Evolutionary conservation across 352 stramenopile genomes (phyloP).

Genomic region (Phytophthora sojae): DNA sequence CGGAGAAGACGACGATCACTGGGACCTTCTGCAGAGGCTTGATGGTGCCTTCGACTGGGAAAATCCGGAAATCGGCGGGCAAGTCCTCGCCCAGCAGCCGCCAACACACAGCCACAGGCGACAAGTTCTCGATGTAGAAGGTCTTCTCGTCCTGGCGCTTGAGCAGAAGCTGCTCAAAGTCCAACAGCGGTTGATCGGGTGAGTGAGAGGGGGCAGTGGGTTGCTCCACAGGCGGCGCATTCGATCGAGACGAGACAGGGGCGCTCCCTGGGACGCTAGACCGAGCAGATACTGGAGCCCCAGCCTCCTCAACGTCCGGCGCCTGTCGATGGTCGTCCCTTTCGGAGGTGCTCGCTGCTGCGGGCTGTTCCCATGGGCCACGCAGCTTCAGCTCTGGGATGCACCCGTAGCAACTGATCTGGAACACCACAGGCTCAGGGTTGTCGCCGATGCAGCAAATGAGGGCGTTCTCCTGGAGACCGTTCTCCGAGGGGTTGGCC

Average conservation of each 20-base stretch:
- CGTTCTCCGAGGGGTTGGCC: slow-evolving; percentile 81
- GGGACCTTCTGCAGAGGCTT: slow-evolving; percentile 70
- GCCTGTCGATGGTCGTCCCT: slow-evolving; percentile 21
- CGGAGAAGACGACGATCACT: slow-evolving; percentile 78
- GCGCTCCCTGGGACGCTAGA: slow-evolving; percentile 26
- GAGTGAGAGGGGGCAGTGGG: background rate
- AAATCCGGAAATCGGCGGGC: slow-evolving; percentile 74
- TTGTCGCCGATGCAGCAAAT: slow-evolving; percentile 94
- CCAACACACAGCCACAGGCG: slow-evolving; percentile 82
- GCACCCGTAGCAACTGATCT: slow-evolving; percentile 88
- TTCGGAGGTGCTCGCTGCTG: slow-evolving; percentile 61
- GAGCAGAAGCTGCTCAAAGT: slow-evolving; percentile 94
- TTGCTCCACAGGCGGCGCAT: slow-evolving; percentile 11
- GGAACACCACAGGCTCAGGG: slow-evolving; percentile 88
- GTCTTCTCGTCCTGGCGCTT: slow-evolving; percentile 86
- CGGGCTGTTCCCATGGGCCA: slow-evolving; percentile 88
- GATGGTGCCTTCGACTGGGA: slow-evolving; percentile 77
- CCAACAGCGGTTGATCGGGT: slow-evolving; percentile 51
- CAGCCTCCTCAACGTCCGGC: slow-evolving; percentile 9
- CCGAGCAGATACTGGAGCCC: slow-evolving; percentile 25
- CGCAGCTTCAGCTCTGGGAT: slow-evolving; percentile 76
- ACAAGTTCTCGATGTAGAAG: slow-evolving; percentile 90
- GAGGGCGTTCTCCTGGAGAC: slow-evolving; percentile 77
- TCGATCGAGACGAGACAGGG: slow-evolving; percentile 31
- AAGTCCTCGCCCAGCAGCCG: slow-evolving; percentile 42